Percentiles rank a stretch among this genome's conserved stretches.
Conservation (phyloP, 2,329 filamentous ascomycete genomes). For the Aspergillus sp. region DNA sequence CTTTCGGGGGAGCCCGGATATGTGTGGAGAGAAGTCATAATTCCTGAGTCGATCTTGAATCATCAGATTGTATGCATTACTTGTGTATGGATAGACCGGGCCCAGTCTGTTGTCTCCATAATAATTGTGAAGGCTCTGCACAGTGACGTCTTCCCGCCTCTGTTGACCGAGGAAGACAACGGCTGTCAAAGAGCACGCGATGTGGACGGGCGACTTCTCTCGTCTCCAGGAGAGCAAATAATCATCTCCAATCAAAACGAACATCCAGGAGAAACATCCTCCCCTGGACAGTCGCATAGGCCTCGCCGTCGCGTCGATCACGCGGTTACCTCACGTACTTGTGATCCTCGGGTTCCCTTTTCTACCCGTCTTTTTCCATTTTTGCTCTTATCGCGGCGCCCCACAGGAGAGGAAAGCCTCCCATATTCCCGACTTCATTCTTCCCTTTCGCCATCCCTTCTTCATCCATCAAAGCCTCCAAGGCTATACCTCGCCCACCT, state of each 20-base stretch:
- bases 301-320: slow-evolving; percentile 19
- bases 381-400: slow-evolving; percentile 16
- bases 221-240: no score
- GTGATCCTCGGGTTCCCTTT: slow-evolving; percentile 17
- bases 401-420: slow-evolving; percentile 7
- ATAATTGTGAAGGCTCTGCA: slow-evolving; percentile 5
- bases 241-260: no score
- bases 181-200: background rate
- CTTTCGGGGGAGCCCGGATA: slow-evolving; percentile 11
- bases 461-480: slow-evolving; percentile 2
- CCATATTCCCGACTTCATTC: slow-evolving; percentile 3
- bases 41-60: slow-evolving; percentile 4
- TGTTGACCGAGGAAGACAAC: slow-evolving; percentile 1
- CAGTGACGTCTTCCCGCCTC: slow-evolving; percentile 15
- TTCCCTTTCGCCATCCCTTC: slow-evolving; percentile 5
- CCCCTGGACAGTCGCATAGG: no score
- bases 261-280: no score
- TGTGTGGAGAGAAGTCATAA: slow-evolving; percentile 8
- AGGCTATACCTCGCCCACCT: background rate
- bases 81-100: background rate
- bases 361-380: slow-evolving; percentile 12
- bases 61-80: background rate
- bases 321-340: slow-evolving; percentile 10
- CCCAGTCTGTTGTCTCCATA: slow-evolving; percentile 2
- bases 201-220: background rate